Evolutionary conservation across 352 stramenopile species (phyloP).

Genomic region (Pythium biforme): DNA sequence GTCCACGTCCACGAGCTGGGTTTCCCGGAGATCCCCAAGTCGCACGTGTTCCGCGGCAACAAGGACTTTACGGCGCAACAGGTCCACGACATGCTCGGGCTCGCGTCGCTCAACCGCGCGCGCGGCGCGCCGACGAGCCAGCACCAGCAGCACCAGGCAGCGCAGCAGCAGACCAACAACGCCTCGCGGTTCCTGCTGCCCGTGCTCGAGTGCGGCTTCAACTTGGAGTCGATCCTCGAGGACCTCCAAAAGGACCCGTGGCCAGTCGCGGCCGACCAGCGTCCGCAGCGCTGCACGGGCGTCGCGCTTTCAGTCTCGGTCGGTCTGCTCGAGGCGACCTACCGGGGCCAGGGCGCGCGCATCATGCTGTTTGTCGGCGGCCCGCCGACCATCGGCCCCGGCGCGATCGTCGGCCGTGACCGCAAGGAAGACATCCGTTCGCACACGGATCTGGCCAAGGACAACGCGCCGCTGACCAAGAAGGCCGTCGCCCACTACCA

Average conservation of each 20-base stretch:
- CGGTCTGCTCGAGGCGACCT: slow-evolving; percentile 94
- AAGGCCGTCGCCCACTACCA: slow-evolving; percentile 97
- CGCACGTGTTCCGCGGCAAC: slow-evolving; percentile 98
- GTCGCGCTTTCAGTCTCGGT: slow-evolving; percentile 96
- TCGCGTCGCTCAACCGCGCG: slow-evolving; percentile 64
- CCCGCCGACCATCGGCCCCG: slow-evolving; percentile 95
- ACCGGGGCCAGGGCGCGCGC: slow-evolving; percentile 92
- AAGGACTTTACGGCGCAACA: slow-evolving; percentile 96
- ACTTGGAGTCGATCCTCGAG: slow-evolving; percentile 97
- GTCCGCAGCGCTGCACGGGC: slow-evolving; percentile 95
- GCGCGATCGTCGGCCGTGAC: slow-evolving; percentile 93
- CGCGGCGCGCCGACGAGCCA: slow-evolving; percentile 36
- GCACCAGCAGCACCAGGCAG: slow-evolving; percentile 51
- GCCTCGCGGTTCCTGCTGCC: slow-evolving; percentile 95
- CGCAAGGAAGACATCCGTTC: slow-evolving; percentile 98
- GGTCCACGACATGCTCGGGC: slow-evolving; percentile 96
- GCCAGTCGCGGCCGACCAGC: slow-evolving; percentile 95
- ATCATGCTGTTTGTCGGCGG: slow-evolving; percentile 99
- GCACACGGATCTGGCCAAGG: slow-evolving; percentile 95
- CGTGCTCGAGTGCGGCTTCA: slow-evolving; percentile 96
- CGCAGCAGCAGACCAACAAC: slow-evolving; percentile 81
- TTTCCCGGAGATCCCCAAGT: slow-evolving; percentile 95
- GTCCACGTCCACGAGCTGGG: slow-evolving; percentile 99
- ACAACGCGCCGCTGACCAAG: slow-evolving; percentile 93
- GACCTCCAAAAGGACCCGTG: slow-evolving; percentile 98